phyloP scores from a whole-genome alignment of 2,329 filamentous ascomycete species.

The Colletotrichum cuscutae region DNA sequence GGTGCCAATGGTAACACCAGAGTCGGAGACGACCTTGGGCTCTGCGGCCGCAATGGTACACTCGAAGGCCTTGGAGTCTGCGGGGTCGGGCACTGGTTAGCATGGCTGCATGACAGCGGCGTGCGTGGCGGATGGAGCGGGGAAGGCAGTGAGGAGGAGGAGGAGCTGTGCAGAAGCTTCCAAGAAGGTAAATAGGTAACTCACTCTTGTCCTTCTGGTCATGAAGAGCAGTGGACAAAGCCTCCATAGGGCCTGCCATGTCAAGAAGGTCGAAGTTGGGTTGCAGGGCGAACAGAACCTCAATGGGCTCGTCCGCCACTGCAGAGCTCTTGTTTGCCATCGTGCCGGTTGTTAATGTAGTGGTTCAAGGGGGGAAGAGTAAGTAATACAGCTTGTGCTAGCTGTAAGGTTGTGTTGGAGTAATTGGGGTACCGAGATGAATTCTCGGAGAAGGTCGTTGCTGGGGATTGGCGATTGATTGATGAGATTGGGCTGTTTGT shows the following conservation, averaged over 20 bases:
- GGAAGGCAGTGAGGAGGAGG: slow-evolving; percentile 18
- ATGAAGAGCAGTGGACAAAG: slow-evolving; percentile 61
- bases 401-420: slow-evolving; percentile 1
- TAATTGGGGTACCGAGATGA: slow-evolving; percentile 21
- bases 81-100: slow-evolving; percentile 25
- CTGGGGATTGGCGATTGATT: slow-evolving; percentile 26
- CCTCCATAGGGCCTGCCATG: slow-evolving; percentile 66
- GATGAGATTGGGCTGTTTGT: slow-evolving; percentile 31
- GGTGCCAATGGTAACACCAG: slow-evolving; percentile 77
- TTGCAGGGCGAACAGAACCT: slow-evolving; percentile 70
- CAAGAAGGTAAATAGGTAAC: slow-evolving; percentile 39
- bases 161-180: not conserved
- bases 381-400: slow-evolving; percentile 18
- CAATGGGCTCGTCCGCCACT: slow-evolving; percentile 68
- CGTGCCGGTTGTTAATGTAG: slow-evolving; percentile 46
- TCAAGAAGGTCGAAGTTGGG: slow-evolving; percentile 69
- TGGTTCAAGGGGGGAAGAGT: slow-evolving; percentile 13
- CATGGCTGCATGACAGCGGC: not conserved
- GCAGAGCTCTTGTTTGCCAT: slow-evolving; percentile 70
- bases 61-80: slow-evolving; percentile 68
- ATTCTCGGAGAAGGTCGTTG: slow-evolving; percentile 4
- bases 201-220: slow-evolving; percentile 64
- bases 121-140: not conserved
- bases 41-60: slow-evolving; percentile 65
- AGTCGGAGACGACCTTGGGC: slow-evolving; percentile 63